Evolutionary conservation across 2,329 filamentous ascomycete species (phyloP).

Genomic region (Hypocrella siamensis): DNA sequence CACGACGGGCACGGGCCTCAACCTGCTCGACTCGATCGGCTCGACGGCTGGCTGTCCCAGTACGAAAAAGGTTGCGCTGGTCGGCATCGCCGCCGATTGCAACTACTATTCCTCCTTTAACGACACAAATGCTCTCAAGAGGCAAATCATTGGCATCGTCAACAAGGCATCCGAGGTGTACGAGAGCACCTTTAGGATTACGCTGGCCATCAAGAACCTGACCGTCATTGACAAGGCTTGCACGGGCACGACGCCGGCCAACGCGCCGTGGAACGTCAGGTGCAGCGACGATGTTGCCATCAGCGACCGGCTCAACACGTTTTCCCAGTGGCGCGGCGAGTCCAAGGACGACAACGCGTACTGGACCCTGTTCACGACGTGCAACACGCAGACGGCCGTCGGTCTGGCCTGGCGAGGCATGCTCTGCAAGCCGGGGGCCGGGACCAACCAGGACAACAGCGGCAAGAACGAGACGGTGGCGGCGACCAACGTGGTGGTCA

Average conservation of each 20-base stretch:
- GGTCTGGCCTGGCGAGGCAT: conserved; percentile 89
- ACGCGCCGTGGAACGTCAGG: conserved; percentile 69
- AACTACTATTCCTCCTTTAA: conserved; percentile 65
- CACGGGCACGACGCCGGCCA: conserved; percentile 47
- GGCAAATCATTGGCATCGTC: conserved; percentile 69
- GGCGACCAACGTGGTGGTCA: conserved; percentile 78
- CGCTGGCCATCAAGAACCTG: conserved; percentile 74
- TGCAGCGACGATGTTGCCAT: conserved; percentile 53
- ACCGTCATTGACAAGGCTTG: conserved; percentile 64
- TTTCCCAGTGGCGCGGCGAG: conserved; percentile 75
- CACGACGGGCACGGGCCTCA: conserved; percentile 51
- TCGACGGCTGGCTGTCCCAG: conserved; percentile 70
- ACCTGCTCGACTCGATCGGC: conserved; percentile 66
- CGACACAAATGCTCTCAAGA: conserved; percentile 40
- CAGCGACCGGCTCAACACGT: conserved; percentile 65
- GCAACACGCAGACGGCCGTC: conserved; percentile 69
- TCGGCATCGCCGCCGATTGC: conserved; percentile 89
- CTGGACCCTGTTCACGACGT: conserved; percentile 79
- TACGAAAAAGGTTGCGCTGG: conserved; percentile 78
- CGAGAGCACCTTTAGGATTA: conserved; percentile 87
- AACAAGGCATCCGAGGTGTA: conserved; percentile 80
- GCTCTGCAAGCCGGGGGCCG: conserved; percentile 51
- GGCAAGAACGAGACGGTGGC: conserved; percentile 56
- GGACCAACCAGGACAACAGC: conserved; percentile 30
- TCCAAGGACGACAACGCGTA: conserved; percentile 72